phyloP scores from a whole-genome alignment of 129 eudicot species.

The Artemisia tridentata region DNA sequence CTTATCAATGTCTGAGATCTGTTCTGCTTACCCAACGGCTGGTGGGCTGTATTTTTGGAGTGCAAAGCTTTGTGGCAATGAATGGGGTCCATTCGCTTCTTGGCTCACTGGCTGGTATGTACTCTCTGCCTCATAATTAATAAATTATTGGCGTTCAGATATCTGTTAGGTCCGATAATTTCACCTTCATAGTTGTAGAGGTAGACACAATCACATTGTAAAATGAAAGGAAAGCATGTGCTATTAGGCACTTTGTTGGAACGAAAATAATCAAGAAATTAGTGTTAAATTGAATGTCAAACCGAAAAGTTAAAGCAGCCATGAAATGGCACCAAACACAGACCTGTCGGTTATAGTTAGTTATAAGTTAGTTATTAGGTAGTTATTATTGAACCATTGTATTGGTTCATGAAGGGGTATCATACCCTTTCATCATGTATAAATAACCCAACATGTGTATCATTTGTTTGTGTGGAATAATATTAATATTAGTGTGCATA shows the following conservation, averaged over 20 bases:
- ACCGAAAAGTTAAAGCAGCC: too few relatives aligned
- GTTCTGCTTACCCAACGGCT: slow-evolving; percentile 76
- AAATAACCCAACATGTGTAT: too few relatives aligned
- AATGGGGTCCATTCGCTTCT: slow-evolving; percentile 66
- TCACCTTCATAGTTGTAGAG: background rate
- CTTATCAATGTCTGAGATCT: slow-evolving; percentile 73
- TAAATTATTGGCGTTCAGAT: background rate
- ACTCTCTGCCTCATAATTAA: background rate
- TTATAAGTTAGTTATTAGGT: too few relatives aligned
- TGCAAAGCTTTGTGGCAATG: slow-evolving; percentile 54
- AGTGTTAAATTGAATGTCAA: too few relatives aligned
- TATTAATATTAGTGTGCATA: too few relatives aligned
- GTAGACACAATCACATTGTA: background rate
- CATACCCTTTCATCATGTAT: too few relatives aligned
- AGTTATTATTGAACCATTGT: too few relatives aligned
- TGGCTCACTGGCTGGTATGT: slow-evolving; percentile 82
- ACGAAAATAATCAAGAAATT: too few relatives aligned
- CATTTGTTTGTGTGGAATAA: too few relatives aligned
- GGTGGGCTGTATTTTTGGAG: slow-evolving; percentile 81
- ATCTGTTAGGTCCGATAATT: background rate
- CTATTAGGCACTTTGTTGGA: background rate
- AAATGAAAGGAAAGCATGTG: background rate
- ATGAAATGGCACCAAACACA: too few relatives aligned
- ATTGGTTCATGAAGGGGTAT: too few relatives aligned
- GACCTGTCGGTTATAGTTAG: too few relatives aligned